Base-by-base conservation (phyloP, 148 eudicot genomes). In the Pharnaceum exiguum region DNA sequence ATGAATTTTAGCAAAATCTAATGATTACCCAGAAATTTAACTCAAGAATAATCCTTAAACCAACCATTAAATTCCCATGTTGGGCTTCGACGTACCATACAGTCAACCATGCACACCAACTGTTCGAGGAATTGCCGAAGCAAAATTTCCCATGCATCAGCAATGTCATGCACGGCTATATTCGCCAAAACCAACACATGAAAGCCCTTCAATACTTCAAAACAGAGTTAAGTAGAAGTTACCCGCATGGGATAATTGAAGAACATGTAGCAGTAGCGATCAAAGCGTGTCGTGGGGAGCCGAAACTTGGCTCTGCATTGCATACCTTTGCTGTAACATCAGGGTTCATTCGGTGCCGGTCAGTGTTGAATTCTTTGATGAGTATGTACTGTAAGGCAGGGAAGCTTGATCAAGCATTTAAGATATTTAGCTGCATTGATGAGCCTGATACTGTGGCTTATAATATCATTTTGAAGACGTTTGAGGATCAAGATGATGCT, bases 321-420 rank as follows among this genome's bases (percentile, higher is more conserved):
- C 98, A 91, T 26, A 74, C 83, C 28, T 85, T 88, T 72, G 80
- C 90, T 18, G 63, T 81, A 7, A 56, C 76, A 48, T 81, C 90
- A 13, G 90, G 90, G 49, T 79, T 71, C 13, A 51, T 71, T 55
- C 47, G 44, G 2, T 62, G 49, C 59, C 73, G 73, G 15, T 28
- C 84, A 12, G 97, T 91, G 1, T 60, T 73, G 0, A 91, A 85
- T 79, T 85, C 96, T 17, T 72, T 88, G 68, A 91, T 91, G 97
- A 87, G 75, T 62, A 69, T 87, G 85, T 91, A 91, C 26, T 71
- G 77, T 63, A 91, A 88, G 51, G 51, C 82, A 2, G 77, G 82
- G 43, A 30, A 63, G 18, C 72, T 85, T 9, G 69, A 66, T 63
- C 47, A 2, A 44, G 86, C 90, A 29, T 36, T 76, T 11, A 36